A percentile compares a stretch with the other conserved stretches of the same genome.
Conservation (phyloP, 495 filamentous ascomycete species). For the Amorphotheca resinae region DNA sequence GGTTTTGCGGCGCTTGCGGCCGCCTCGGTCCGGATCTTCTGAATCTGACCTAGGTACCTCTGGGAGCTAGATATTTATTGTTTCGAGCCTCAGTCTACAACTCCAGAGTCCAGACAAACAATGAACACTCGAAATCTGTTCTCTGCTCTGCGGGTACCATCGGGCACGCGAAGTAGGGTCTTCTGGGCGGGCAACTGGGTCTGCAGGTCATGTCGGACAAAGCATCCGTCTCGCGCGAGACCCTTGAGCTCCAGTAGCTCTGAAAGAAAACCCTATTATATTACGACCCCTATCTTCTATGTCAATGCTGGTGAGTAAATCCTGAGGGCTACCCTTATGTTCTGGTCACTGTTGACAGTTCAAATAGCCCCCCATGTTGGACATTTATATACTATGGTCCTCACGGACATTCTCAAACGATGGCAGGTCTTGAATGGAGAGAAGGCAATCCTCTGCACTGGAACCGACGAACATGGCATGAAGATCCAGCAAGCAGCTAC, state of each 20-base stretch:
- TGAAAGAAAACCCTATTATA: slow-evolving; percentile 74
- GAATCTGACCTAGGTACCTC: too few species aligned
- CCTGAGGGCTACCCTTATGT: neutral
- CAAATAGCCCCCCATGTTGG: slow-evolving; percentile 77
- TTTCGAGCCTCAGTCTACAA: neutral
- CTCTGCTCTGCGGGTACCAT: slow-evolving; percentile 1
- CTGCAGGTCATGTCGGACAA: slow-evolving; percentile 11
- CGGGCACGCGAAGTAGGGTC: neutral
- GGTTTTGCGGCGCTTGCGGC: neutral
- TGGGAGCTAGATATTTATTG: too few species aligned
- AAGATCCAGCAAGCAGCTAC: slow-evolving; percentile 86
- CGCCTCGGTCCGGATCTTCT: neutral
- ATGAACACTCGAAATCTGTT: neutral
- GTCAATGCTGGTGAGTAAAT: slow-evolving; percentile 76
- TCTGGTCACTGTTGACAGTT: neutral
- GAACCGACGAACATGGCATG: slow-evolving; percentile 97
- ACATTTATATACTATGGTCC: slow-evolving; percentile 85
- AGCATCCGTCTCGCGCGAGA: neutral
- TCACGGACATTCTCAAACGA: slow-evolving; percentile 83
- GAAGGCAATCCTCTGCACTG: slow-evolving; percentile 64
- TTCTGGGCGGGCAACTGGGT: slow-evolving; percentile 9
- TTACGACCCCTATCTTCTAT: slow-evolving; percentile 97
- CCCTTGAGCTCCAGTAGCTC: slow-evolving; percentile 8
- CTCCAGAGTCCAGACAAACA: neutral
- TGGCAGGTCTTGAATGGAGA: slow-evolving; percentile 73